phyloP scores from a whole-genome alignment of 2,329 filamentous ascomycete genomes.

The Fusarium multiceps region DNA sequence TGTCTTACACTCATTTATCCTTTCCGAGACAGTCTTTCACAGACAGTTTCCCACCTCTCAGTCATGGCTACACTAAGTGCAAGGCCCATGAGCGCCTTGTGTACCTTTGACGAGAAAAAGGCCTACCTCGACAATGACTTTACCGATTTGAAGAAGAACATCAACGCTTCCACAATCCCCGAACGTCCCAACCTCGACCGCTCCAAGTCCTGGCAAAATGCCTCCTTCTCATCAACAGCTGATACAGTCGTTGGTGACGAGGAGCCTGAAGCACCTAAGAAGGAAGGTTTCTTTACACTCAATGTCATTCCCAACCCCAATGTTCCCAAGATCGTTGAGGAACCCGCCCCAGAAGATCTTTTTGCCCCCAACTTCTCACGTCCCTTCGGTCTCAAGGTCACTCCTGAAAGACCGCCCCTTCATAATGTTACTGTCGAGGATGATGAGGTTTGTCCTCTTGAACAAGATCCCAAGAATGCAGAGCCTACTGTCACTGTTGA shows the following conservation, averaged over 20 bases:
- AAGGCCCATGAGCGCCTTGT: background rate
- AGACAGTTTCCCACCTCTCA: no score
- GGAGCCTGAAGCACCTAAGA: no score
- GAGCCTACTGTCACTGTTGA: background rate
- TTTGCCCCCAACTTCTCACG: background rate
- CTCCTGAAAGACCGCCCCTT: background rate
- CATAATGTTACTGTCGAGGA: background rate
- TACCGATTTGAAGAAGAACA: background rate
- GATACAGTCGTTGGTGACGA: slow-evolving; percentile 11
- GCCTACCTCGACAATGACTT: background rate
- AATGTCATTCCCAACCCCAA: background rate
- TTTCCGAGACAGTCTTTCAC: background rate
- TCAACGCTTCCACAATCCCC: background rate
- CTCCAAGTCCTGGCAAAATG: slow-evolving; percentile 4
- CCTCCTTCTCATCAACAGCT: slow-evolving; percentile 21
- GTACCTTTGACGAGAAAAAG: background rate
- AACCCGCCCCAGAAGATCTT: background rate
- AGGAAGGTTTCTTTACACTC: background rate
- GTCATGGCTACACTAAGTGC: background rate
- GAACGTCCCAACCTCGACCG: background rate
- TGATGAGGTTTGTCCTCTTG: slow-evolving; percentile 4
- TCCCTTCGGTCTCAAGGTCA: background rate
- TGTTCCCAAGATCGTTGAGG: background rate
- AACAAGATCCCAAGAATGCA: background rate
- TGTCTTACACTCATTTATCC: background rate